These are phyloP conservation scores for Suillus sp. DNA, from an alignment of 768 basidiomycete species.

Conservation along the genomic window DNA sequence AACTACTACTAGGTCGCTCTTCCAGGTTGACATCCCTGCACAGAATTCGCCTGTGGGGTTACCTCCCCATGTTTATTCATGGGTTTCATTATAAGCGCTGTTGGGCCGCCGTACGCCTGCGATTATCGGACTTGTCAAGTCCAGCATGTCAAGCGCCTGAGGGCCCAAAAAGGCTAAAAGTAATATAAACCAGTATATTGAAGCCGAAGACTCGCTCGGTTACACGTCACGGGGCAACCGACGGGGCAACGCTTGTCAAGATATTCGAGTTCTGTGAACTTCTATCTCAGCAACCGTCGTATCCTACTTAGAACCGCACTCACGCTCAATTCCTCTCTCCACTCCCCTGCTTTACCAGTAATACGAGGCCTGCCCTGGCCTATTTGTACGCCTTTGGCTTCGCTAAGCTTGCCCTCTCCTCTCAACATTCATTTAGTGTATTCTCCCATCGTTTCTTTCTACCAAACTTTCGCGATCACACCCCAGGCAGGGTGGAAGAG, in stretches of 20 bases:
- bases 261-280: conserved; percentile 10
- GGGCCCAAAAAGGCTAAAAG: not conserved
- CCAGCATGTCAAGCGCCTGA: not conserved
- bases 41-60: too few relatives aligned
- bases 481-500: conserved; percentile 6
- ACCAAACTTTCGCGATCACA: not conserved
- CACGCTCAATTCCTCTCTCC: conserved; percentile 9
- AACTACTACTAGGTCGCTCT: too few relatives aligned
- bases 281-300: conserved; percentile 6
- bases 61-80: not conserved
- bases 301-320: conserved; percentile 10
- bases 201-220: conserved; percentile 4
- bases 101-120: too few relatives aligned
- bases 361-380: not conserved
- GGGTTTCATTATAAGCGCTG: not conserved
- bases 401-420: not conserved
- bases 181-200: not conserved
- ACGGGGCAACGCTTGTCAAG: conserved; percentile 1
- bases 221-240: conserved; percentile 11
- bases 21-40: too few relatives aligned
- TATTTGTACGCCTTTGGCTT: conserved; percentile 3
- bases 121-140: not conserved
- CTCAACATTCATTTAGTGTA: conserved; percentile 3
- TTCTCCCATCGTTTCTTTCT: not conserved
- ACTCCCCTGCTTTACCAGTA: not conserved